phyloP scores from a whole-genome alignment of 2,329 filamentous ascomycete genomes.

The Cytospora chrysosperma region DNA sequence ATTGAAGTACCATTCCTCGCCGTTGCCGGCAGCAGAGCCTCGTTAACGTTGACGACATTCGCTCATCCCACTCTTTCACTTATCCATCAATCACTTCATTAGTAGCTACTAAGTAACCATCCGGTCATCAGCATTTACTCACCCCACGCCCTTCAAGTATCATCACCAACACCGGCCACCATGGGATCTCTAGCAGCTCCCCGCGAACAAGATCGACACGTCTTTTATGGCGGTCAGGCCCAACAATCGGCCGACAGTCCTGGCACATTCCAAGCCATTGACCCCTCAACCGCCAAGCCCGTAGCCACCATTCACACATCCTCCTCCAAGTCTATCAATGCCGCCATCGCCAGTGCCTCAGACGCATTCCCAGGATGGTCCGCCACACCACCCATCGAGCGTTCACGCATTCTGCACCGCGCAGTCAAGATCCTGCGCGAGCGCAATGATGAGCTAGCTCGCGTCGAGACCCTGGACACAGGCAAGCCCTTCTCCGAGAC shows the following conservation, averaged over 20 bases:
- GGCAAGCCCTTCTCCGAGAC: slow-evolving; percentile 86
- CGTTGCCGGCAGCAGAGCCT: not conserved
- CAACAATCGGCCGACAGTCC: slow-evolving; percentile 60
- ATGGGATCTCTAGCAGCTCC: slow-evolving; percentile 18
- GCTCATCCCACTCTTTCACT: not conserved
- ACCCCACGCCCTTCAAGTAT: not conserved
- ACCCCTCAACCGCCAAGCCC: slow-evolving; percentile 69
- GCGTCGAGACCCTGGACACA: slow-evolving; percentile 79
- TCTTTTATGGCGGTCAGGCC: slow-evolving; percentile 72
- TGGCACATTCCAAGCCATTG: slow-evolving; percentile 67
- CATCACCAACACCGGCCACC: not conserved
- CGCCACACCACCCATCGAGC: slow-evolving; percentile 68
- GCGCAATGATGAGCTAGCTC: slow-evolving; percentile 77
- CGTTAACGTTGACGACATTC: not conserved
- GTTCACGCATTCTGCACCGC: slow-evolving; percentile 74
- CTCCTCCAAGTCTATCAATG: slow-evolving; percentile 65
- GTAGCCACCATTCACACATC: slow-evolving; percentile 72
- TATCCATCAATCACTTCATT: not conserved
- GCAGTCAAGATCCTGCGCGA: slow-evolving; percentile 72
- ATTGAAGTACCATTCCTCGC: not conserved
- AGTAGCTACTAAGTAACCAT: too few species aligned
- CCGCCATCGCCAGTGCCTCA: slow-evolving; percentile 68
- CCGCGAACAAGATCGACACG: slow-evolving; percentile 49
- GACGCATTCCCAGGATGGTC: slow-evolving; percentile 76
- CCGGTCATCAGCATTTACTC: not conserved